A percentile compares a stretch with the other conserved stretches of the same genome.
phyloP scores from a whole-genome alignment of 495 filamentous ascomycete genomes.

The Daldinia loculata region DNA sequence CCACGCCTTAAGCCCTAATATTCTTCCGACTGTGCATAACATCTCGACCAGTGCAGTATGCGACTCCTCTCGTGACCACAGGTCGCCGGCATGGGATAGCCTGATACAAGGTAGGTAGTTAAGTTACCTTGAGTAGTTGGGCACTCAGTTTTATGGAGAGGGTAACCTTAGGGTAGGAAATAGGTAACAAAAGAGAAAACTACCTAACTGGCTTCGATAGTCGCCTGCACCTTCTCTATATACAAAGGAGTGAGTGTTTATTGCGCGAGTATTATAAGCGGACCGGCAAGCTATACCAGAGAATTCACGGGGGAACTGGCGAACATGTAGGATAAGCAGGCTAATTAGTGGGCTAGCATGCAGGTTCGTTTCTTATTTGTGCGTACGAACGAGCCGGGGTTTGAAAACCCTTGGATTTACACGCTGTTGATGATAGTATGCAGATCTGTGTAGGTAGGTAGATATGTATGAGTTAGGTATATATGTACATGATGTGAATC shows the following conservation, averaged over 20 bases:
- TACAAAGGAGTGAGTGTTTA: neutral
- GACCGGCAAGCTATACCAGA: neutral
- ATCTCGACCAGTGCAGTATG: neutral
- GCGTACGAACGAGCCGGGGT: conserved; percentile 7
- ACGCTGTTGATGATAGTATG: conserved; percentile 23
- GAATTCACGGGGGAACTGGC: conserved; percentile 18
- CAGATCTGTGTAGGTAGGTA: conserved; percentile 19
- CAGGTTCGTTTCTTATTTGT: conserved; percentile 2
- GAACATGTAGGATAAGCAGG: conserved; percentile 10
- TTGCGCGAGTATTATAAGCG: conserved; percentile 1
- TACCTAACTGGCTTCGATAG: neutral
- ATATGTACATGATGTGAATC: conserved; percentile 36
- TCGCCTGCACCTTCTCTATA: conserved; percentile 8
- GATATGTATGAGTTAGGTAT: conserved; percentile 12
- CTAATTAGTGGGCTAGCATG: conserved; percentile 10
- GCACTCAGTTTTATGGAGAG: neutral
- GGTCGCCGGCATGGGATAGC: neutral
- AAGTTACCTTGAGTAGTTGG: too few relatives aligned
- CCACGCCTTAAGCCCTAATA: neutral
- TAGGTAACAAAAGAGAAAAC: neutral
- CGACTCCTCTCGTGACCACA: conserved; percentile 1
- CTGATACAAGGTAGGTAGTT: neutral
- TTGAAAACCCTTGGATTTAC: conserved; percentile 13
- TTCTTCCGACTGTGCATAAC: conserved; percentile 5
- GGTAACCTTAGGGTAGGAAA: neutral